Percentiles rank a stretch among this genome's conserved stretches.
Evolutionary conservation across 2,329 filamentous ascomycete genomes (phyloP).

Genomic region (Tolypocladium pustulatum): DNA sequence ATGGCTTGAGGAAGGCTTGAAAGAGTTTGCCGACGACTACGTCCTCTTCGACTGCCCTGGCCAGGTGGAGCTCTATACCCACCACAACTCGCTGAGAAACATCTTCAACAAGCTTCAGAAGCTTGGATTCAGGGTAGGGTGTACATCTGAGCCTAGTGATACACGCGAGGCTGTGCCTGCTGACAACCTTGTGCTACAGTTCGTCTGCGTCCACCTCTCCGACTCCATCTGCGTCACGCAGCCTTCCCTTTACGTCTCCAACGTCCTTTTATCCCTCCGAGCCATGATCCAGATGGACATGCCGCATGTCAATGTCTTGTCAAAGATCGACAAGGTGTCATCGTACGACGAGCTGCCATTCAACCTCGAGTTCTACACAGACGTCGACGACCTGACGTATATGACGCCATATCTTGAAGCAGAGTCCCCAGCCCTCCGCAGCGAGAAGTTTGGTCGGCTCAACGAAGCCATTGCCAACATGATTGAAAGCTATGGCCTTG

Average conservation of each 20-base stretch:
- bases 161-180: slow-evolving; percentile 1
- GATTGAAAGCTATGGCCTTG: slow-evolving; percentile 81
- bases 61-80: slow-evolving; percentile 94
- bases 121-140: slow-evolving; percentile 83
- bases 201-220: slow-evolving; percentile 86
- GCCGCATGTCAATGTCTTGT: slow-evolving; percentile 89
- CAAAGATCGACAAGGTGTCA: slow-evolving; percentile 90
- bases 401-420: slow-evolving; percentile 70
- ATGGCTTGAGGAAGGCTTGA: slow-evolving; percentile 77
- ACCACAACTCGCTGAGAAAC: slow-evolving; percentile 83
- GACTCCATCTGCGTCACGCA: slow-evolving; percentile 90
- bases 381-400: slow-evolving; percentile 86
- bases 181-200: slow-evolving; percentile 42
- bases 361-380: slow-evolving; percentile 94
- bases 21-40: slow-evolving; percentile 78
- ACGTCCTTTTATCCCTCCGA: slow-evolving; percentile 81
- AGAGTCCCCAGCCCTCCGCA: slow-evolving; percentile 61
- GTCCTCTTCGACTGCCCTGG: slow-evolving; percentile 93
- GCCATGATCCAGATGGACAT: slow-evolving; percentile 99
- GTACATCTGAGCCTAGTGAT: slow-evolving; percentile 4
- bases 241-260: slow-evolving; percentile 90
- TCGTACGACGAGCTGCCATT: slow-evolving; percentile 82
- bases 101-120: slow-evolving; percentile 89
- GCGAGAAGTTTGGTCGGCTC: slow-evolving; percentile 69
- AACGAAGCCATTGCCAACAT: slow-evolving; percentile 81